These are phyloP conservation scores for Euphorbia pulcherrima DNA, from an alignment of 345 rosid species.

Conservation along the genomic window DNA sequence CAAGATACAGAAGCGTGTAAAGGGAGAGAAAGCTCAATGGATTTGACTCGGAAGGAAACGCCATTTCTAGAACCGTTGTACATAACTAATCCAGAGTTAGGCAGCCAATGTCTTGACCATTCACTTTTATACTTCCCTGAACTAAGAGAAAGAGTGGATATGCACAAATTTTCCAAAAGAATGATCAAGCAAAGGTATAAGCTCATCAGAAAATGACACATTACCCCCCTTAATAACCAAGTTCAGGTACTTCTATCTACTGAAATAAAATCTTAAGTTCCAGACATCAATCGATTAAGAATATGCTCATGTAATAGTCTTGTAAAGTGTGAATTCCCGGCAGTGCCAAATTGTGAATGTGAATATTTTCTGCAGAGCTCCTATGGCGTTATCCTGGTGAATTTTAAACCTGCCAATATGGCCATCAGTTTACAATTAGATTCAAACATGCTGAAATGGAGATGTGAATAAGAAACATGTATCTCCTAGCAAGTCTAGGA, in stretches of 20 bases:
- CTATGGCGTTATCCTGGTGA: not conserved
- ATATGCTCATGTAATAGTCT: not conserved
- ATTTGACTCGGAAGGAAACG: slow-evolving; percentile 13
- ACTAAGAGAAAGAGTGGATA: slow-evolving; percentile 34
- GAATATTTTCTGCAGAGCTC: not conserved
- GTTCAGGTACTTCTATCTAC: not conserved
- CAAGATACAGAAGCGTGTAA: slow-evolving; percentile 47
- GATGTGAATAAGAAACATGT: not conserved
- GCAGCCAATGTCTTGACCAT: slow-evolving; percentile 24
- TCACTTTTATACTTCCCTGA: slow-evolving; percentile 26
- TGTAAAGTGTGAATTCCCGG: not conserved
- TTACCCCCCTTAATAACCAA: slow-evolving; percentile 15
- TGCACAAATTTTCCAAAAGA: slow-evolving; percentile 36
- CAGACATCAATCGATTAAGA: slow-evolving; percentile 5
- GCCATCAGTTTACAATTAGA: not conserved
- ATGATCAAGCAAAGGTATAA: slow-evolving; percentile 43
- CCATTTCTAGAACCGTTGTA: slow-evolving; percentile 27
- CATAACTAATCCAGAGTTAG: slow-evolving; percentile 24
- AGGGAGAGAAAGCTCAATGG: slow-evolving; percentile 19
- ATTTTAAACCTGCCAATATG: slow-evolving; percentile 20
- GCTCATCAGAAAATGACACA: slow-evolving; percentile 45
- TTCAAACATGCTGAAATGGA: not conserved
- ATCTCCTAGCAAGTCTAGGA: not conserved
- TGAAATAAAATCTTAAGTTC: slow-evolving; percentile 16
- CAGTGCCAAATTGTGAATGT: not conserved